Evolutionary conservation across 2,329 filamentous ascomycete genomes (phyloP), one percentile per base, ranked within the genome.

Genomic region (Diaporthe amygdali): DNA sequence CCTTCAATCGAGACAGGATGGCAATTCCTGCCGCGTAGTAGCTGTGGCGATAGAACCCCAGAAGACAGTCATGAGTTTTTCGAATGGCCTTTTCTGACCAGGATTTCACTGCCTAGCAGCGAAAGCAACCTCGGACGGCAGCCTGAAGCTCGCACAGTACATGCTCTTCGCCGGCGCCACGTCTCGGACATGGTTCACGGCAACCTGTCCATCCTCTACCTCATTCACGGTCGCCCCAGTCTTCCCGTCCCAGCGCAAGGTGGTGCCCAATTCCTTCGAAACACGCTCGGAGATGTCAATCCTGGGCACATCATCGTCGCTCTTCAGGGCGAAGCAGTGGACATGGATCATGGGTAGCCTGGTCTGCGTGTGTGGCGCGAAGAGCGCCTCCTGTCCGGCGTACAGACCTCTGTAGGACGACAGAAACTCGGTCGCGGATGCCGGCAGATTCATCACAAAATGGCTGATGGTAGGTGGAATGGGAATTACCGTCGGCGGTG

Each of bases 361-460:
- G 14, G 84, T 85, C 10, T 80, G 79, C 0, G 89, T 92, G 71
- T 88, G 81, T 1, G 91, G 90, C 34, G 82, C 78, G 76, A 96
- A 95, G 1, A 94, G 85, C 2, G 81, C 73, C 79, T 95, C 91
- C 30, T 90, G 86, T 3, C 91, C 91, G n/a, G 88, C 83, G 79
- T 98, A 98, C 20, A 97, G 82, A 5, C 96, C 96, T 25, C 91
- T 89, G 85, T 95, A 97, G 85, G 77, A 78, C 69, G 86, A 85
- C 27, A 98, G 87, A 79, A 99, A 99, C 71, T 93, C 91, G 72
- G 96, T 92, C 1, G 96, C 96, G 1, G 91, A 93, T 1, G 95
- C 96, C 0, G 96, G 96, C 20, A 99, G 91, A 82, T 99, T 99
- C 94, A 99, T 98, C 75, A 98, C 93, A 80, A 95, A 99, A 84